Base-by-base conservation (phyloP, 2,329 filamentous ascomycete genomes). In the Ophiostoma angusticollis region DNA sequence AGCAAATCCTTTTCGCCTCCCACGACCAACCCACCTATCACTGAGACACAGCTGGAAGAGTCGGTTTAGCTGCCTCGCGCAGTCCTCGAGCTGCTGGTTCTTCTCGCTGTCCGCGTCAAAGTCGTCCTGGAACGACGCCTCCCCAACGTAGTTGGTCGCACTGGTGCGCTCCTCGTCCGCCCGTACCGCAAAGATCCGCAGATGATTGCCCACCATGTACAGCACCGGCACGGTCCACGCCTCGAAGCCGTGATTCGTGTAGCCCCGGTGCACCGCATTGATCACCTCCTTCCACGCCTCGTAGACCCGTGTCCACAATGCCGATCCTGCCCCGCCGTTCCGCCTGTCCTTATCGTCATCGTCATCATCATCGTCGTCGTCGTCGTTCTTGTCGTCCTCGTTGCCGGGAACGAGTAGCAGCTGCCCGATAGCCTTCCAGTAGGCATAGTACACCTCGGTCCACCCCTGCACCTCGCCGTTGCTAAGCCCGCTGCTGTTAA, bases 211-310 rank as follows among this genome's bases (percentile, higher is more conserved):
- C 18, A 80, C 78, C 37, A 82, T 72, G 54, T 96, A 96, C 28
- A 98, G 68, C 54, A 84, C 87, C 4, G 91, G 87, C 37, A 98
- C 77, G 0, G 86, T 91, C 89, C 91, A 98, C 23, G 85, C 80
- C 47, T 84, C 78, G 50, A 96, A 84, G 3, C 74, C 71, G 40
- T 70, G 67, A 47, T 72, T 80, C 25, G 78, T 80, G 56, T 95
- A 95, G 23, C 85, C 86, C 48, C 85, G 75, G 42, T 87, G 78
- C 28, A 96, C 65, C 34, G 69, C 66, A 46, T 80, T 82, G 32
- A 82, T 75, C 45, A 96, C 55, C 29, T 93, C 84, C 54, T 84
- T 93, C 87, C 91, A 96, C 9, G 78, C 65, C 45, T 86, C 80
- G 54, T 94, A 98, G 0, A 87, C 82, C 40, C 73, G 80, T n/a